Evolutionary conservation across 208 protist genomes (phyloP), one percentile per base, ranked within the genome.

Genomic region (Blechomonas ayalai): DNA sequence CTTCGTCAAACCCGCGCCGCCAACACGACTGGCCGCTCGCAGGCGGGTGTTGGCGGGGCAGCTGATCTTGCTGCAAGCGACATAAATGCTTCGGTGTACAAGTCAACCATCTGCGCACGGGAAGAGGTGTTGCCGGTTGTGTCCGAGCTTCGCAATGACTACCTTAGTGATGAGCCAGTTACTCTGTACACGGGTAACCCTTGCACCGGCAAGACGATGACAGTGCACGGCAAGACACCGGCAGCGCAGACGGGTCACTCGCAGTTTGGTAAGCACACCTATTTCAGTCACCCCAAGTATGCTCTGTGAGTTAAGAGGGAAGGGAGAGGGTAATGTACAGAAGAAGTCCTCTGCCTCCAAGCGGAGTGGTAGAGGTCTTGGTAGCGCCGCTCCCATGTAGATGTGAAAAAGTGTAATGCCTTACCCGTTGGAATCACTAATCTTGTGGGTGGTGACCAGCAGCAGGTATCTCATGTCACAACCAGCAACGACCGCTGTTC

Each of bases 131-230:
- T 77, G 15, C 71, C 68, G 9, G 60, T 71, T 12, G 64, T 92
- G 20, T 60, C 82, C 44, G 41, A 60, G 36, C 62, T 92, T 23
- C 38, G 49, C 20, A 48, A 75, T 7, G 76, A 82, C 22, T 90
- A 93, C 57, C 66, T 86, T 13, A 55, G 51, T 13, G 84, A 93
- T 16, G 81, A 79, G 53, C 67, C 84, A 7, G 82, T 93, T 42
- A 93, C 84, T 8, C 54, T 93, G 20, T 93, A 90, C 52, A 90
- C 80, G 2, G 84, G 84, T 20, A 90, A 90, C 56, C 80, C 81
- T 7, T 25, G 67, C 33, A 86, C 71, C 7, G 74, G 75, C 18
- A 79, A 76, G 58, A 87, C 65, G 3, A 93, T 93, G 84, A 72
- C 59, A 23, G 80, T 93, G 33, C 80, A 84, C 51, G 84, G 84